Conservation (phyloP, 371 early-diverging fungal genomes). For the Saksenaea oblongispora region DNA sequence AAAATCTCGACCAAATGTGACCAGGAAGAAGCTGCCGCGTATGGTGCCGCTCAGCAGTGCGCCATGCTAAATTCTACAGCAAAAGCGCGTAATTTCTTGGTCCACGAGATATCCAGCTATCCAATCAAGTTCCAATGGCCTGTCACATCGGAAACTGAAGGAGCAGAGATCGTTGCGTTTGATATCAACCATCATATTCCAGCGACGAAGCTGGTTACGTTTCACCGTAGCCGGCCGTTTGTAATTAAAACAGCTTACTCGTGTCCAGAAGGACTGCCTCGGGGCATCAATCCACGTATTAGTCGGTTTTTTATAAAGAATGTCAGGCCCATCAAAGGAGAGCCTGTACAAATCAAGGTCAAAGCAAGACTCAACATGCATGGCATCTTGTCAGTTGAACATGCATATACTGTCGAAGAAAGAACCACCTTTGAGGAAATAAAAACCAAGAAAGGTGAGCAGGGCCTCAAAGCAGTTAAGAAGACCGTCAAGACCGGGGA, state of each 20-base stretch:
- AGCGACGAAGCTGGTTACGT: slow-evolving; percentile 80
- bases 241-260: slow-evolving; percentile 76
- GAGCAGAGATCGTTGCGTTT: slow-evolving; percentile 67
- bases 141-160: slow-evolving; percentile 63
- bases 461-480: slow-evolving; percentile 36
- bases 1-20: slow-evolving; percentile 89
- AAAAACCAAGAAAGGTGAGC: slow-evolving; percentile 49
- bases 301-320: slow-evolving; percentile 61
- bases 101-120: slow-evolving; percentile 77
- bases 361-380: slow-evolving; percentile 83
- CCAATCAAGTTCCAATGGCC: slow-evolving; percentile 66
- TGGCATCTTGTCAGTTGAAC: slow-evolving; percentile 76
- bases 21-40: slow-evolving; percentile 94
- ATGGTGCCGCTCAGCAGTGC: slow-evolving; percentile 94
- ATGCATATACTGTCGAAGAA: slow-evolving; percentile 87
- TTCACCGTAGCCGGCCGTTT: slow-evolving; percentile 71
- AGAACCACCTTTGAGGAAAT: slow-evolving; percentile 66
- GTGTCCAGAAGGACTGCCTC: slow-evolving; percentile 64
- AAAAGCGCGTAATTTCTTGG: slow-evolving; percentile 90
- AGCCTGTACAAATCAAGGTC: slow-evolving; percentile 79
- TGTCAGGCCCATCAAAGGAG: slow-evolving; percentile 39
- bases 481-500: not conserved
- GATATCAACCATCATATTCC: slow-evolving; percentile 70
- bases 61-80: slow-evolving; percentile 93
- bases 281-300: slow-evolving; percentile 66